Percentiles rank a stretch among this genome's conserved stretches.
phyloP scores from a whole-genome alignment of 305 asterid genomes.

The Solanum hybrid region DNA sequence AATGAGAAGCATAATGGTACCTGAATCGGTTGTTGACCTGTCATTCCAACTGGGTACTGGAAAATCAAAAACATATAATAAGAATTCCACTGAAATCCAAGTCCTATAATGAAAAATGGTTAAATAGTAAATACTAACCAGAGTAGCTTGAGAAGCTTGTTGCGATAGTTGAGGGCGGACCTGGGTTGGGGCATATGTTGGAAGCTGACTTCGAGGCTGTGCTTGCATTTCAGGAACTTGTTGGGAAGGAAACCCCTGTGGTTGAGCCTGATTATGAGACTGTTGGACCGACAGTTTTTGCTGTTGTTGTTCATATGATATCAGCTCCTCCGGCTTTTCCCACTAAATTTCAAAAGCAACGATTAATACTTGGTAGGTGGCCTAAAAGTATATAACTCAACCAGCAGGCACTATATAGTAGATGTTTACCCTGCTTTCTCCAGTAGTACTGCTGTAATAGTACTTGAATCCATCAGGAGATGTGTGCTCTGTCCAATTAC shows the following conservation, averaged over 20 bases:
- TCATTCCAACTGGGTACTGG: slow-evolving; percentile 52
- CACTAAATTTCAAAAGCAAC: slow-evolving; percentile 38
- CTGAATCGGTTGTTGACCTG: slow-evolving; percentile 52
- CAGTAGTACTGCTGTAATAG: slow-evolving; percentile 72
- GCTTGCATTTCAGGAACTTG: slow-evolving; percentile 49
- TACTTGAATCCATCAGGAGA: slow-evolving; percentile 96
- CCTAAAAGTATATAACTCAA: slow-evolving; percentile 9
- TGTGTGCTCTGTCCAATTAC: slow-evolving; percentile 89
- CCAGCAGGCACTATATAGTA: neutral
- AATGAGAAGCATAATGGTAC: slow-evolving; percentile 20
- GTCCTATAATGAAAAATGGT: slow-evolving; percentile 2
- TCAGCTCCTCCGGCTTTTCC: slow-evolving; percentile 92
- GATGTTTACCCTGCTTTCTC: slow-evolving; percentile 87
- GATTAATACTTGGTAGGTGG: slow-evolving; percentile 7
- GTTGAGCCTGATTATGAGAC: slow-evolving; percentile 40
- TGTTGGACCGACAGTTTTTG: slow-evolving; percentile 46
- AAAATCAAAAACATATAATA: slow-evolving; percentile 18
- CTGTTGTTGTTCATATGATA: slow-evolving; percentile 45
- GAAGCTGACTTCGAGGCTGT: slow-evolving; percentile 49
- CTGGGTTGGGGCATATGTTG: slow-evolving; percentile 42
- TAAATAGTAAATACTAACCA: slow-evolving; percentile 42
- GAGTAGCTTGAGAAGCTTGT: slow-evolving; percentile 51
- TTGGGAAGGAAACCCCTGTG: slow-evolving; percentile 39
- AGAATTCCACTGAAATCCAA: slow-evolving; percentile 9
- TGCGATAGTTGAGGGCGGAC: slow-evolving; percentile 38